Evolutionary conservation across 176 grass and related monocot genomes (phyloP).

Genomic region (Poa annua): DNA sequence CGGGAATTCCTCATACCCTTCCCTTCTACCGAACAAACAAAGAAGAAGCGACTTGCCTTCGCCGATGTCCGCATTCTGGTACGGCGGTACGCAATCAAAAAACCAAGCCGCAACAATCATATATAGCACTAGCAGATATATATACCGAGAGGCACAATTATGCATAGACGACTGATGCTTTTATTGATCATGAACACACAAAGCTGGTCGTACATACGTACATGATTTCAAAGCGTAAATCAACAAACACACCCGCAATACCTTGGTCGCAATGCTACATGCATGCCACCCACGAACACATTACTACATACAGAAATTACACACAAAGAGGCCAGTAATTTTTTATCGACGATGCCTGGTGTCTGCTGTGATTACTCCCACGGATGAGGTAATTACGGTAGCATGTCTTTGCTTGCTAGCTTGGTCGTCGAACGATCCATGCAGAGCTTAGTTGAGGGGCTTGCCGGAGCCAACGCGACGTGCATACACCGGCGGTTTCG

Average conservation of each 20-base stretch:
- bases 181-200: no score
- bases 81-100: no score
- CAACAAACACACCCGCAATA: neutral
- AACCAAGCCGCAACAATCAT: no score
- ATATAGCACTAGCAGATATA: no score
- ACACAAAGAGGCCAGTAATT: neutral
- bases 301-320: neutral
- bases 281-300: neutral
- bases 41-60: no score
- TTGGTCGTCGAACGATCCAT: neutral
- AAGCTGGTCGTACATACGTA: no score
- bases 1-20: no score
- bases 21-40: no score
- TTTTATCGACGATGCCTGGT: neutral
- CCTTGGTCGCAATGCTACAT: neutral
- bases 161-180: no score
- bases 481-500: neutral
- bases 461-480: neutral
- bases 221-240: neutral
- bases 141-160: no score
- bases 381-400: neutral
- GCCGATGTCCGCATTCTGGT: no score
- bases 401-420: neutral
- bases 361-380: neutral
- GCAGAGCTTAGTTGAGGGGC: neutral